Evolutionary conservation across 2,329 filamentous ascomycete species (phyloP).

Genomic region (Talaromyces verruculosus): DNA sequence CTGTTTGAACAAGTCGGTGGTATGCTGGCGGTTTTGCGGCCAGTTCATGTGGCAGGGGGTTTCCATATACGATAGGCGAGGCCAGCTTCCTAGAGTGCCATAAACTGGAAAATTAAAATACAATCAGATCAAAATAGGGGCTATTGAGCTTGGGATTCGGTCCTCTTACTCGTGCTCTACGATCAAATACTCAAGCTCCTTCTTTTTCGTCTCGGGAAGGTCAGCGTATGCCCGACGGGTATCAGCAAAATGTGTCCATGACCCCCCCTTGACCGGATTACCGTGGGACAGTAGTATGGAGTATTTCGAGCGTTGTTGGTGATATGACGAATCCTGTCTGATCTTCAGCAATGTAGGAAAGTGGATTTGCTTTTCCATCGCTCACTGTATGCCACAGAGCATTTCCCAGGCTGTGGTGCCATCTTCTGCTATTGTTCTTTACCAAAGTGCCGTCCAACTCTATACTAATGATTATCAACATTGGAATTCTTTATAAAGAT

Average conservation of each 20-base stretch:
- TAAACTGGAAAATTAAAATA: constrained; percentile 13
- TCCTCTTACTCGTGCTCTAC: constrained; percentile 24
- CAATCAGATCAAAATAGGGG: not conserved
- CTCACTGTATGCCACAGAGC: constrained; percentile 30
- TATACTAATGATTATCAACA: constrained; percentile 18
- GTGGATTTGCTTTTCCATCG: not conserved
- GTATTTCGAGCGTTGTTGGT: constrained; percentile 32
- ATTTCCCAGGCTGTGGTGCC: constrained; percentile 30
- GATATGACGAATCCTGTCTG: constrained; percentile 28
- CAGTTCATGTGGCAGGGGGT: constrained; percentile 27
- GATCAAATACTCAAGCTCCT: constrained; percentile 22
- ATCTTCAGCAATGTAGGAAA: not conserved
- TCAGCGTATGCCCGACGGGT: constrained; percentile 26
- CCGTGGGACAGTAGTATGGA: constrained; percentile 28
- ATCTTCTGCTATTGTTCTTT: constrained; percentile 25
- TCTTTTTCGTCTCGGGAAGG: constrained; percentile 23
- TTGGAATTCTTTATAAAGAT: not conserved
- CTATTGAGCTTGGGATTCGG: too few species aligned
- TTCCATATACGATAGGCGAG: constrained; percentile 25
- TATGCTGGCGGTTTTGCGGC: constrained; percentile 29
- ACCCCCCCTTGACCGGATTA: constrained; percentile 24
- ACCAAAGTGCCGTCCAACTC: constrained; percentile 26
- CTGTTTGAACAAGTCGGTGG: constrained; percentile 28
- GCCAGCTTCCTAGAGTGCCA: constrained; percentile 29
- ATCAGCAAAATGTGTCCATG: constrained; percentile 29